These are phyloP conservation scores for Calycina herbarum DNA, from an alignment of 2,329 filamentous ascomycete genomes.

Conservation along the genomic window DNA sequence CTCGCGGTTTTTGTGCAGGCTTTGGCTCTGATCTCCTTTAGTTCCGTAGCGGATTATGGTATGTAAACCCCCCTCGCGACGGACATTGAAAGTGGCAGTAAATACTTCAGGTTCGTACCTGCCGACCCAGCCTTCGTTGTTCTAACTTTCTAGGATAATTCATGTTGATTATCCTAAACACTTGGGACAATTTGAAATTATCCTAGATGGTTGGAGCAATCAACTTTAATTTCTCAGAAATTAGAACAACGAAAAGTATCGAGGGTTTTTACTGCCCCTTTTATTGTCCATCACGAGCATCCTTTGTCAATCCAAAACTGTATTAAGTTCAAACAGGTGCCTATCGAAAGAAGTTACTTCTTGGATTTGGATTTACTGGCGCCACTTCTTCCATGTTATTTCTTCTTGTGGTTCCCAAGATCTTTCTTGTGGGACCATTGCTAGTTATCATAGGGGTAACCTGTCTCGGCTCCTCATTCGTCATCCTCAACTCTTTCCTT, in stretches of 20 bases:
- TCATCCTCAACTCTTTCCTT: slow-evolving; percentile 90
- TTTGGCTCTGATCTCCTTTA: slow-evolving; percentile 90
- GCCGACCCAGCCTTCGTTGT: too few species aligned
- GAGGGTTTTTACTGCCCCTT: too few species aligned
- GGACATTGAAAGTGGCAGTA: not conserved
- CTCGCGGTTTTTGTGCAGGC: slow-evolving; percentile 86
- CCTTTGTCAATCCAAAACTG: not conserved
- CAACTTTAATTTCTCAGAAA: too few species aligned
- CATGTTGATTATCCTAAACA: too few species aligned
- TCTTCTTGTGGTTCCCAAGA: slow-evolving; percentile 69
- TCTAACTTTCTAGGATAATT: too few species aligned
- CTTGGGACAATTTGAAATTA: too few species aligned
- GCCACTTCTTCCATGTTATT: slow-evolving; percentile 84
- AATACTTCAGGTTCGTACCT: too few species aligned
- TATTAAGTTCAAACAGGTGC: slow-evolving; percentile 40
- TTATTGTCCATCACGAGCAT: not conserved
- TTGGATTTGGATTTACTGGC: slow-evolving; percentile 81
- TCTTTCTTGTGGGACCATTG: slow-evolving; percentile 77
- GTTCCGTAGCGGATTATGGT: slow-evolving; percentile 91
- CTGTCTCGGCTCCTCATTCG: slow-evolving; percentile 91
- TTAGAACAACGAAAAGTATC: too few species aligned
- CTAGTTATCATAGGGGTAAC: slow-evolving; percentile 89
- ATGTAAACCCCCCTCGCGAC: slow-evolving; percentile 7
- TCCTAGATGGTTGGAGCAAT: too few species aligned
- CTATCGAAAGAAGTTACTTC: slow-evolving; percentile 83